These are phyloP conservation scores for Lentinula detonsa DNA, from an alignment of 768 basidiomycete species.

Conservation along the genomic window DNA sequence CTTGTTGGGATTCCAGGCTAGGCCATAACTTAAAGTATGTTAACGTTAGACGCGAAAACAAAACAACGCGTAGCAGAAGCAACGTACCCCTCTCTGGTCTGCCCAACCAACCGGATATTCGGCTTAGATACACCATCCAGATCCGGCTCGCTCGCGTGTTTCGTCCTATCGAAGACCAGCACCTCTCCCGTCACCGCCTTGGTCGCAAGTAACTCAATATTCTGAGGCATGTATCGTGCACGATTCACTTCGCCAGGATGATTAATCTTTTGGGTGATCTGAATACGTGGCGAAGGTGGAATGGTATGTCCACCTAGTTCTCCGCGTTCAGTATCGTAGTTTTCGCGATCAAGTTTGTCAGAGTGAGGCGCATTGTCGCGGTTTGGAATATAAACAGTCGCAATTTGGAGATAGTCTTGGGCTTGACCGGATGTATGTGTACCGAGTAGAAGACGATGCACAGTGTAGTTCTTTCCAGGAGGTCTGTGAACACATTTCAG, in stretches of 20 bases:
- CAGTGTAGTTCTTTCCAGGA: constrained; percentile 87
- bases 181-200: constrained; percentile 91
- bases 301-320: constrained; percentile 92
- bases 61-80: not conserved
- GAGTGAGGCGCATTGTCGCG: constrained; percentile 60
- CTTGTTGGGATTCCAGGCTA: constrained; percentile 88
- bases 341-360: constrained; percentile 69
- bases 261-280: constrained; percentile 90
- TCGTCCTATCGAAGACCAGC: constrained; percentile 93
- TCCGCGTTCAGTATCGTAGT: constrained; percentile 90
- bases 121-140: constrained; percentile 81
- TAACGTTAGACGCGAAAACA: constrained; percentile 8
- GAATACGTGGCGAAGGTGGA: constrained; percentile 79
- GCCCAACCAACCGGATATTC: constrained; percentile 86
- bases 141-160: constrained; percentile 91
- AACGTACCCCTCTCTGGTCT: constrained; percentile 85
- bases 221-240: constrained; percentile 99
- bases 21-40: constrained; percentile 63
- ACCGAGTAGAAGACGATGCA: constrained; percentile 90
- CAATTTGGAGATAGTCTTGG: constrained; percentile 94
- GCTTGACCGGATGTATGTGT: constrained; percentile 96
- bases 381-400: constrained; percentile 89
- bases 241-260: constrained; percentile 95
- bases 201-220: constrained; percentile 94
- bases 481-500: constrained; percentile 45